A percentile compares a stretch with the other conserved stretches of the same genome.
Conservation (phyloP, 192 early-diverging fungal genomes). For the Neocallimastix lanati region DNA sequence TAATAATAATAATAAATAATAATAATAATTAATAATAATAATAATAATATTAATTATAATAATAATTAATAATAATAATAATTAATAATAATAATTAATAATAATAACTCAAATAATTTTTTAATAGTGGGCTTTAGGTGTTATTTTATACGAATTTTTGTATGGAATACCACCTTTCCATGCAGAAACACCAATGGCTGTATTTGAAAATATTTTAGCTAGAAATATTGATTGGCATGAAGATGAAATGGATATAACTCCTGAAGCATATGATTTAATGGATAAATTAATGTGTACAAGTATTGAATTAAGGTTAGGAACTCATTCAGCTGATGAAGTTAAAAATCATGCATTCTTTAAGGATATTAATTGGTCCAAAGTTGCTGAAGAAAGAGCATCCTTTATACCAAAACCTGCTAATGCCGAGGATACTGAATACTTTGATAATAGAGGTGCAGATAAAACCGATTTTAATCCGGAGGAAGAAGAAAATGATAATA, state of each 20-base stretch:
- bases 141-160: conserved; percentile 75
- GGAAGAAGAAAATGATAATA: conserved; percentile 8
- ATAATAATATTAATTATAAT: too few species aligned
- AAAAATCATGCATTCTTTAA: conserved; percentile 58
- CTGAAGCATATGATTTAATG: conserved; percentile 63
- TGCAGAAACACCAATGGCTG: conserved; percentile 50
- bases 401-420: conserved; percentile 65
- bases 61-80: too few species aligned
- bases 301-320: conserved; percentile 44
- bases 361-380: conserved; percentile 47
- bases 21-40: too few species aligned
- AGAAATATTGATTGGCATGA: conserved; percentile 57
- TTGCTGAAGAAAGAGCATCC: conserved; percentile 38
- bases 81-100: too few species aligned
- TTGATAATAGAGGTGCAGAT: conserved; percentile 68
- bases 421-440: conserved; percentile 79
- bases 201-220: conserved; percentile 68
- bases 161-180: conserved; percentile 71
- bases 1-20: too few species aligned
- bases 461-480: background rate
- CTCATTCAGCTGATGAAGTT: conserved; percentile 54
- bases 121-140: conserved; percentile 66
- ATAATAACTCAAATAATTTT: too few species aligned
- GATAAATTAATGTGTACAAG: conserved; percentile 48
- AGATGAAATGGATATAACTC: conserved; percentile 43